A percentile compares a stretch with the other conserved stretches of the same genome.
Evolutionary conservation across 805 yeast genomes (phyloP).

Genomic region (Nakazawaea peltata): DNA sequence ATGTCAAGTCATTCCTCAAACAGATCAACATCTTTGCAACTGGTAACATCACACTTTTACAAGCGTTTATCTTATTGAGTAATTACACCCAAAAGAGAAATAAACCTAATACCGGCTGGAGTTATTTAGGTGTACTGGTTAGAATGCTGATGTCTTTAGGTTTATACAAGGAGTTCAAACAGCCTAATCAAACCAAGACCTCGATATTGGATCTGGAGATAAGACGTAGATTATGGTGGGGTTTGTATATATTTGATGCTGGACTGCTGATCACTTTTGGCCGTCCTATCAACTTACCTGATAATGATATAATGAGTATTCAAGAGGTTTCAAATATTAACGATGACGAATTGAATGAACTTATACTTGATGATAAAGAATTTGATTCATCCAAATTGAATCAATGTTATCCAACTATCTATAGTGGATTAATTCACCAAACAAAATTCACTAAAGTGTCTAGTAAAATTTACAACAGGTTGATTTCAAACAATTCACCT

Average conservation of each 20-base stretch:
- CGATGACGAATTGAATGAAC: constrained; percentile 28
- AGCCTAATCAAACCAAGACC: constrained; percentile 11
- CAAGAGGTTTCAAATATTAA: constrained; percentile 41
- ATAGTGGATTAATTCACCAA: constrained; percentile 51
- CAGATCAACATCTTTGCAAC: constrained; percentile 44
- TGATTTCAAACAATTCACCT: constrained; percentile 40
- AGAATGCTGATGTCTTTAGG: constrained; percentile 65
- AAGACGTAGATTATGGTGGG: constrained; percentile 64
- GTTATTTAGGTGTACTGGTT: constrained; percentile 53
- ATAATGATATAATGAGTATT: constrained; percentile 37
- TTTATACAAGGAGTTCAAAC: constrained; percentile 45
- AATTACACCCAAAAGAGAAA: constrained; percentile 58
- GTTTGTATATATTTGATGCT: constrained; percentile 52
- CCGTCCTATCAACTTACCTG: constrained; percentile 50
- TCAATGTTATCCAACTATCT: constrained; percentile 40
- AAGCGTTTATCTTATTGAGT: constrained; percentile 44
- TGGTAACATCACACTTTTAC: constrained; percentile 48
- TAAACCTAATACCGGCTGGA: constrained; percentile 65
- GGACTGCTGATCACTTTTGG: constrained; percentile 61
- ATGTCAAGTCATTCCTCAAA: constrained; percentile 36
- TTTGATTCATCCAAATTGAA: constrained; percentile 12
- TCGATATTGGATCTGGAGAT: constrained; percentile 38
- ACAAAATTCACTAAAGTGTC: constrained; percentile 41
- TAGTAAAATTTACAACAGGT: constrained; percentile 37
- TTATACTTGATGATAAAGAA: constrained; percentile 17